Conservation (phyloP, 2,329 filamentous ascomycete species). For the Microdochium bolleyi region DNA sequence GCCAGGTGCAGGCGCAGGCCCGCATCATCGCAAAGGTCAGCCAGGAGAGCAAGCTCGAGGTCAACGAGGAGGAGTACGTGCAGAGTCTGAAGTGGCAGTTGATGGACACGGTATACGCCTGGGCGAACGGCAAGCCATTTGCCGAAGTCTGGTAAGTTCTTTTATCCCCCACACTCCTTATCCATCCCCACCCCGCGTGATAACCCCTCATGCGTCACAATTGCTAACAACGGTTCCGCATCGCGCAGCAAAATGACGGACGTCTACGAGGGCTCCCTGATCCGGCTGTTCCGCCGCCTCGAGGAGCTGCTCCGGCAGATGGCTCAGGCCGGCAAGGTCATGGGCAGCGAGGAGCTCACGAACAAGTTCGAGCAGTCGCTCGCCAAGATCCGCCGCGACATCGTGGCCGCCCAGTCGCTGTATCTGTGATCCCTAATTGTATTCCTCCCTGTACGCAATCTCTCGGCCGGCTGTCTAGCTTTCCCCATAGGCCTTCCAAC, state of each 20-base stretch:
- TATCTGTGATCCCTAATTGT: conserved; percentile 59
- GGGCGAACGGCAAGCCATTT: conserved; percentile 87
- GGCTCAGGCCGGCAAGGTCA: conserved; percentile 91
- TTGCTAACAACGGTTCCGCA: conserved; percentile 11
- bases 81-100: conserved; percentile 86
- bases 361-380: conserved; percentile 86
- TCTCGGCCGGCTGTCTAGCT: not conserved
- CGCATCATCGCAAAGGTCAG: conserved; percentile 87
- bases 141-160: conserved; percentile 82
- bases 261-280: conserved; percentile 92
- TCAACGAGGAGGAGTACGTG: conserved; percentile 95
- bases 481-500: not conserved
- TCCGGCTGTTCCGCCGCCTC: conserved; percentile 88
- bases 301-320: conserved; percentile 94
- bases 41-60: conserved; percentile 82
- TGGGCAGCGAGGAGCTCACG: conserved; percentile 92
- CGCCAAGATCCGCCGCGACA: conserved; percentile 80
- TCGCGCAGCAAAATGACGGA: conserved; percentile 88
- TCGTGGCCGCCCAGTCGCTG: conserved; percentile 89
- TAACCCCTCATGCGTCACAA: not conserved
- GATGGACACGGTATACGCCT: conserved; percentile 92
- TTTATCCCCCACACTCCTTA: not conserved
- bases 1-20: conserved; percentile 82
- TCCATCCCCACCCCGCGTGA: conserved; percentile 3
- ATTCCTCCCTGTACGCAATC: not conserved